A percentile compares a stretch with the other conserved stretches of the same genome.
These are phyloP conservation scores for Pestalotiopsis sp. DNA, from an alignment of 2,329 filamentous ascomycete species.

Conservation along the genomic window DNA sequence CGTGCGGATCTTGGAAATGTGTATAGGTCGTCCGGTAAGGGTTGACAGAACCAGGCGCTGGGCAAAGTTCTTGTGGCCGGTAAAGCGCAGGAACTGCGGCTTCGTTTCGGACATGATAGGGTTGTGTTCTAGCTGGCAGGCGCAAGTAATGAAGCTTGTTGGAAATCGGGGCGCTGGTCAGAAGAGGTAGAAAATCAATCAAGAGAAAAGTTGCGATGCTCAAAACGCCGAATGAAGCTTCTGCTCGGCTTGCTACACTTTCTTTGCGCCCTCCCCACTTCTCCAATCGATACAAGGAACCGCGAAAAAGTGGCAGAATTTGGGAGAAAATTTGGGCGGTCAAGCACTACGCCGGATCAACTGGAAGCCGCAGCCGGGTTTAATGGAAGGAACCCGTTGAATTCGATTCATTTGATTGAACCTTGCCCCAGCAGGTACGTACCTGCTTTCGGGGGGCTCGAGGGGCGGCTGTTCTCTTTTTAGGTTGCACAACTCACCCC, in stretches of 20 bases:
- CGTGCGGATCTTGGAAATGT: slow-evolving; percentile 92
- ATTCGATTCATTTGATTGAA: no score
- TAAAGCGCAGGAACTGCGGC: slow-evolving; percentile 72
- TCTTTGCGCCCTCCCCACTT: slow-evolving; percentile 5
- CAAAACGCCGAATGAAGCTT: background rate
- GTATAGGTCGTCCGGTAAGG: slow-evolving; percentile 84
- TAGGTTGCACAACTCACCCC: background rate
- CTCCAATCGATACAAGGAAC: slow-evolving; percentile 6
- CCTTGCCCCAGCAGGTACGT: background rate
- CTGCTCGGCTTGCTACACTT: background rate
- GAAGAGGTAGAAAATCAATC: background rate
- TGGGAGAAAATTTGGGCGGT: slow-evolving; percentile 23
- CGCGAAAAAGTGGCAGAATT: slow-evolving; percentile 20
- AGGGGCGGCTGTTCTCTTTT: background rate
- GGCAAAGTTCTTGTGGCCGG: slow-evolving; percentile 79
- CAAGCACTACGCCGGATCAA: slow-evolving; percentile 2
- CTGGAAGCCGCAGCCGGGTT: background rate
- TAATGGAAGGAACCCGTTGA: background rate
- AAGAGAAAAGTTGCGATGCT: background rate
- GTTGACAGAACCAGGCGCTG: slow-evolving; percentile 88
- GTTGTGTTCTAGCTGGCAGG: background rate
- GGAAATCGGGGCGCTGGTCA: background rate
- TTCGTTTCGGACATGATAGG: slow-evolving; percentile 33
- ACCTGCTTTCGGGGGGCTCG: background rate
- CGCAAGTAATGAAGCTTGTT: background rate